Evolutionary conservation across 306 rosid species (phyloP), one percentile per base, ranked within the genome.

Genomic region (Sophora flavescens): DNA sequence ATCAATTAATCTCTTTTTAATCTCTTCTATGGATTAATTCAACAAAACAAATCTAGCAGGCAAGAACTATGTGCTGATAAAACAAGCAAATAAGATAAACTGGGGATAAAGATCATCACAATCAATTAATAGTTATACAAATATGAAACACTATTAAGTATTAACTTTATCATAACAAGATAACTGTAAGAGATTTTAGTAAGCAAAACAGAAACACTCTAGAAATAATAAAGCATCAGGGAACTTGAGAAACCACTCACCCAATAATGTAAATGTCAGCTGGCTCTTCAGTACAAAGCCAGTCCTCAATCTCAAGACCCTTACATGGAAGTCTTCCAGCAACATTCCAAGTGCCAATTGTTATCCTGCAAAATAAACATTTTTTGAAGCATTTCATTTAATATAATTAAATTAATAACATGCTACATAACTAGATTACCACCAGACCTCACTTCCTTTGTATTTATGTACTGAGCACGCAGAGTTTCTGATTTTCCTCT

Each of bases 401-500:
- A 82, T 64, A 78, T 28, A 51, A 62, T 36, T 53, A 44, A 16
- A 66, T 15, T 63, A 22, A 39, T 62, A 63, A 30, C 66, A 79
- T 58, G 66, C 39, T 14, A 78, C 56, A 44, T 72, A 79, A 28
- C 45, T 10, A 61, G 47, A 59, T 22, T 16, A 84, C 35, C 42
- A 53, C 65, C 92, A 59, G 26, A 95, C 98, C 98, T 92, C 86
- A 95, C 76, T 80, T 95, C 98, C 91, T 87, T 92, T 2, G 80
- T 89, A 66, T 92, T 85, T 87, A 92, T 92, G 88, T 92, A 95
- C 84, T 95, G 98, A 68, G 39, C 91, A 14, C 98, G 95, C 59
- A 89, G 63, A 58, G 98, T 95, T 81, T 95, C 98, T 28, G 98
- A 95, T 78, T 92, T 95, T 74, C 98, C 90, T 83, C 97, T 91